Evolutionary conservation across 75 land plant species (phyloP).

Genomic region (Picea glauca): DNA sequence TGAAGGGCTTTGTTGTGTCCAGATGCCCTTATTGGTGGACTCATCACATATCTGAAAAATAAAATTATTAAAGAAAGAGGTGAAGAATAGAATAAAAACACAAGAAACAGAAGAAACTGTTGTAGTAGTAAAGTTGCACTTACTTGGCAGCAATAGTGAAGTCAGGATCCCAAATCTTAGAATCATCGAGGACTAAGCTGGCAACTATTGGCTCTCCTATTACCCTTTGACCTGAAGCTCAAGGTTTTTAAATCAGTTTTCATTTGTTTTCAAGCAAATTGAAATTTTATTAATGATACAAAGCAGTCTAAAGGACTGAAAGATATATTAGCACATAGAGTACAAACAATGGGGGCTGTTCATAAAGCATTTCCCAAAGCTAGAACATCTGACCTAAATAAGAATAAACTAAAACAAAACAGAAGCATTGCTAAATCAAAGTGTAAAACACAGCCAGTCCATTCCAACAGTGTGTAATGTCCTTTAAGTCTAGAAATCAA

Average conservation of each 20-base stretch:
- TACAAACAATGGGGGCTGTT: no score
- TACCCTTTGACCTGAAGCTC: conserved; percentile 78
- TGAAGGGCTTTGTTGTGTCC: conserved; percentile 93
- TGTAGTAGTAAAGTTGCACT: conserved; percentile 9
- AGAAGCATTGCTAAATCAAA: neutral
- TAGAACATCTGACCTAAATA: no score
- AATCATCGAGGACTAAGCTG: conserved; percentile 84
- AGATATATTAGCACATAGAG: no score
- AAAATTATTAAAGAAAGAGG: neutral
- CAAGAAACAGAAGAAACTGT: neutral
- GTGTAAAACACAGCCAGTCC: neutral
- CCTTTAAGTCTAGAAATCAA: neutral
- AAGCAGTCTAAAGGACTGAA: no score
- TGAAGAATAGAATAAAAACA: neutral
- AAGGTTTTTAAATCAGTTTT: neutral
- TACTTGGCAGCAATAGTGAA: conserved; percentile 83
- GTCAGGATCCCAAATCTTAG: conserved; percentile 86
- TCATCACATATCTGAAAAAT: conserved; percentile 87
- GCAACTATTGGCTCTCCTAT: conserved; percentile 95
- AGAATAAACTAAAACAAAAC: no score
- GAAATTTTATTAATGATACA: no score
- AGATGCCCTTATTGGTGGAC: conserved; percentile 88
- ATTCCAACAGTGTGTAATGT: neutral
- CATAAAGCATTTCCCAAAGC: no score
- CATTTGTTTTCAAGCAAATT: neutral